Evolutionary conservation across 2,329 filamentous ascomycete genomes (phyloP), one percentile per base, ranked within the genome.

Genomic region (Aspergillus sp.): DNA sequence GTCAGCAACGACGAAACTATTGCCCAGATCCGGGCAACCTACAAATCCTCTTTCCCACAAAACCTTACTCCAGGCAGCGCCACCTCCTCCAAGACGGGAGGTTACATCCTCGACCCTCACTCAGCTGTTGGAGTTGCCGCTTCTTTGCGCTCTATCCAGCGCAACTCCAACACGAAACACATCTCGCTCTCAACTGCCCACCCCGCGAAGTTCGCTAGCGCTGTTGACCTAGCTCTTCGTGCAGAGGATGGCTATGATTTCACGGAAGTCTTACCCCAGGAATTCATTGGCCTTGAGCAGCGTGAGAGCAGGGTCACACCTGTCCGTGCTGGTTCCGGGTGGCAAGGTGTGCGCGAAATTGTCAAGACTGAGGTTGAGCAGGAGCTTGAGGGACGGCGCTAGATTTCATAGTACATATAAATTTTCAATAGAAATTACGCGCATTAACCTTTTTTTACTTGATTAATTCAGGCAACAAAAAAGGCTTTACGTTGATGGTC

Each of bases 171-270:
- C 2, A 78, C 79, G 15, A 77, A 87, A 52, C 90, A 96, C 73
- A 89, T 99, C 68, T 87, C 91, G 1, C 85, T 99, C 3, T 90
- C 93, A 1, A 99, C 95, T 2, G 95, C 95, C 2, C 95, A 99
- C 75, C 93, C 95, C 0, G 95, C 93, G 61, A 99, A 99, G 76
- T 99, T 99, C 70, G 87, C 89, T 0, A 85, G 86, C 33, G 93
- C 93, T 0, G 93, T 99, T 2, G 89, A 93, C 66, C 73, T 89
- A 48, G 92, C 93, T 0, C 80, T 98, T 59, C 83, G 86, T 62
- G 84, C 84, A 8, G 82, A 90, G 70, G 73, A 82, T n/a, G 86
- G 83, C 1, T 97, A 96, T 67, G 82, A 86, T 66, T 96, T 96
- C 71, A 40, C 31, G 3, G 84, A 88, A 62, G 89, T 98, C 1